Evolutionary conservation across 805 yeast genomes (phyloP), one percentile per base, ranked within the genome.

Genomic region (Lachancea sp.): DNA sequence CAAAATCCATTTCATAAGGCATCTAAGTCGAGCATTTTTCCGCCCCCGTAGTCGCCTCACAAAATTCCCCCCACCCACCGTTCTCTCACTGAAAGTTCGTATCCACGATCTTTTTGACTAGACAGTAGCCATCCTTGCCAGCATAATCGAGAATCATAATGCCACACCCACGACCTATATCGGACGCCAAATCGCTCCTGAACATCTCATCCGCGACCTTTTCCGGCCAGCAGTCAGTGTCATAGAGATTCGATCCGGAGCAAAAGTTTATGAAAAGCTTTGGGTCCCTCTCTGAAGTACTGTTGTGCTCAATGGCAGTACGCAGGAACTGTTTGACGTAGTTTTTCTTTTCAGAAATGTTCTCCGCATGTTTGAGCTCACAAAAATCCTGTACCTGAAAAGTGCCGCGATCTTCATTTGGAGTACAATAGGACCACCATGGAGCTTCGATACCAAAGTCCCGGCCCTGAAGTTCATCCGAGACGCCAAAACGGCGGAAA

Each of bases 341-440:
- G 9, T 65, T 64, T 16, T 77, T 71, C 60, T 85, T 85, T 54
- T 71, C 75, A 15, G 70, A 60, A 46, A 83, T 73, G 53, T 78
- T 87, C 7, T 67, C 69, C 8, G 66, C 70, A 33, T 65, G 60
- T 47, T 71, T 68, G 46, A 85, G 69, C 59, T 82, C 89, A 65
- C 85, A 81, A 68, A 72, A 83, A 62, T 85, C 93, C 64, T 85
- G 93, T 15, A 84, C 85, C 19, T 74, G 77, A 55, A 81, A 68
- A 2, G 56, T 30, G 10, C 84, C 85, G 43, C 82, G 68, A 58
- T 81, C 86, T 55, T 81, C 87, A 48, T 77, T 77, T 8, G 77
- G 70, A 50, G 83, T 73, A 62, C 82, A 81, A 65, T 81, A 80
- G 27, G 63, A 53, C 90, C 91, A 85, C 49, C 72, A 66, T 3